Conservation (phyloP, 495 filamentous ascomycete species). For the Aspergillus avenaceus region DNA sequence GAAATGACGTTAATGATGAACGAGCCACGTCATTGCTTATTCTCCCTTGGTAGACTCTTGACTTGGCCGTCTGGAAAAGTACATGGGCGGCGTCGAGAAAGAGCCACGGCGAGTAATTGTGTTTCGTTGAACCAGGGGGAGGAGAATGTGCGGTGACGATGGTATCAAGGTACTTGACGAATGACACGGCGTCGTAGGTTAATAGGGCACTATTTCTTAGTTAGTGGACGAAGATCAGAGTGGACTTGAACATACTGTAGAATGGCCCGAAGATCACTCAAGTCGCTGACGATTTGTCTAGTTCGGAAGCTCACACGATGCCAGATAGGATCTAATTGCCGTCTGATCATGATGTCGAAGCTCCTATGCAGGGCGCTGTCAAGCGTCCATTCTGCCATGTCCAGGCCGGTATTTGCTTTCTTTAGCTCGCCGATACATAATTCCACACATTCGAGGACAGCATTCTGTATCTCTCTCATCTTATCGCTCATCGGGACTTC, state of each 20-base stretch:
- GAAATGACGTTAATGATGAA: constrained; percentile 39
- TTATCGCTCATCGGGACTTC: constrained; percentile 95
- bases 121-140: constrained; percentile 78
- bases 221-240: constrained; percentile 13
- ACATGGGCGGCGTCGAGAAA: constrained; percentile 94
- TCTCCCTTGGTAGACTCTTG: constrained; percentile 79
- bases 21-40: constrained; percentile 40
- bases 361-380: constrained; percentile 91
- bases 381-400: constrained; percentile 96
- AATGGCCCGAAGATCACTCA: constrained; percentile 81
- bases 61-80: constrained; percentile 87
- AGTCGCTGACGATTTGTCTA: constrained; percentile 84
- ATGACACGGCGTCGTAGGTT: constrained; percentile 84
- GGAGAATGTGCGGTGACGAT: constrained; percentile 88
- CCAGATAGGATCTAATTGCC: constrained; percentile 95
- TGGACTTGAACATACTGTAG: constrained; percentile 54
- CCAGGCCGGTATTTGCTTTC: constrained; percentile 81
- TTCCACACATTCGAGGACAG: constrained; percentile 94
- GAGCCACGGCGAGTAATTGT: constrained; percentile 92
- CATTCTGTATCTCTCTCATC: constrained; percentile 90
- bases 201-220: constrained; percentile 53
- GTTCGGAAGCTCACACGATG: constrained; percentile 94
- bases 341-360: constrained; percentile 83
- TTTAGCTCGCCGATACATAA: constrained; percentile 87
- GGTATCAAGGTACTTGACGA: constrained; percentile 90